These are phyloP conservation scores for Aspergillus nanangensis DNA, from an alignment of 495 filamentous ascomycete species.

Conservation along the genomic window DNA sequence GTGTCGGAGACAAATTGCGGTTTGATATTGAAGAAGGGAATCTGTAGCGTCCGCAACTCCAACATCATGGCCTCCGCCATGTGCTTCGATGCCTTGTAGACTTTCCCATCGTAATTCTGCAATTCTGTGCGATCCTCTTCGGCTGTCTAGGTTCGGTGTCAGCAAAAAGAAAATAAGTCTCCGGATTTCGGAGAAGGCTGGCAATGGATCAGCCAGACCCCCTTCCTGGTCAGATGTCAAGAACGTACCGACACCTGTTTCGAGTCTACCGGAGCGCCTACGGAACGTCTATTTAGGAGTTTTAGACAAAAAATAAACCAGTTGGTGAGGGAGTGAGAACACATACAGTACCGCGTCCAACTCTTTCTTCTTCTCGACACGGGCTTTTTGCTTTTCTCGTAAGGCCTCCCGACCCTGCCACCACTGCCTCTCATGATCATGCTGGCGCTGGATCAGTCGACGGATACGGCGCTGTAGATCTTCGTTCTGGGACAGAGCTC, in stretches of 20 bases:
- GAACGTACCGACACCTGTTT: slow-evolving; percentile 31
- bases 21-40: slow-evolving; percentile 62
- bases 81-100: slow-evolving; percentile 51
- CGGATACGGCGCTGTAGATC: slow-evolving; percentile 32
- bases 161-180: too few species aligned
- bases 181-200: too few species aligned
- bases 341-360: slow-evolving; percentile 48
- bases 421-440: slow-evolving; percentile 63
- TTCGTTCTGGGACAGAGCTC: slow-evolving; percentile 50
- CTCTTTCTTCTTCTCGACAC: slow-evolving; percentile 48
- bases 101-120: slow-evolving; percentile 53
- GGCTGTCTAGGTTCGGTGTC: slow-evolving; percentile 21
- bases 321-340: neutral
- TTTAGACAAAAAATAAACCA: neutral
- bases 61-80: slow-evolving; percentile 54
- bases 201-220: too few species aligned
- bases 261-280: slow-evolving; percentile 33
- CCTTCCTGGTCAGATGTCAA: too few species aligned
- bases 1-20: slow-evolving; percentile 34
- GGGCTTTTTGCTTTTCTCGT: slow-evolving; percentile 41
- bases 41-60: slow-evolving; percentile 52
- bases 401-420: slow-evolving; percentile 50
- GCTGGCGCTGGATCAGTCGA: slow-evolving; percentile 59
- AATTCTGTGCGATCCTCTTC: slow-evolving; percentile 53
- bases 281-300: slow-evolving; percentile 27